Conservation (phyloP, 176 grass and related monocot genomes). For the Aechmea fasciata region DNA sequence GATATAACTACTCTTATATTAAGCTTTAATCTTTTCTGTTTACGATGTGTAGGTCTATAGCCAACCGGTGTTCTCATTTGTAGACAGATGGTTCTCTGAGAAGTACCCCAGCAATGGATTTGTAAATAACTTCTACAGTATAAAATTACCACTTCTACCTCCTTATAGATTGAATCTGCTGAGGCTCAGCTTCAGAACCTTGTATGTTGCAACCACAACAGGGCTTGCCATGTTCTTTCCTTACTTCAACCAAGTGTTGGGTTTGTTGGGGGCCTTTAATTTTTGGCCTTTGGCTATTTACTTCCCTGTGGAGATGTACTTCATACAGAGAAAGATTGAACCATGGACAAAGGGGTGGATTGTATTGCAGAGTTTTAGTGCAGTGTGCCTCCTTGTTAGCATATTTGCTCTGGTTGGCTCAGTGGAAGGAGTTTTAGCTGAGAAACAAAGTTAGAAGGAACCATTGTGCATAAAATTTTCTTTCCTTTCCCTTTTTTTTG, state of each 20-base stretch:
- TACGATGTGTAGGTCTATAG: conserved; percentile 43
- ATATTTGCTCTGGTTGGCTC: conserved; percentile 64
- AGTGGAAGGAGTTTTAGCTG: conserved; percentile 44
- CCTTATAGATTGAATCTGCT: conserved; percentile 42
- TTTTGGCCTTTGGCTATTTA: conserved; percentile 82
- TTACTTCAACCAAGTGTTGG: conserved; percentile 81
- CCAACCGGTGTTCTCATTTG: conserved; percentile 63
- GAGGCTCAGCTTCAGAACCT: conserved; percentile 50
- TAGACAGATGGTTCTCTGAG: conserved; percentile 37
- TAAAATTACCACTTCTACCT: conserved; percentile 31
- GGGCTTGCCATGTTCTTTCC: conserved; percentile 46
- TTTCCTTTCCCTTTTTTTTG: neutral
- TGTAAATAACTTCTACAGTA: conserved; percentile 54
- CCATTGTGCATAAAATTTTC: neutral
- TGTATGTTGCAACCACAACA: conserved; percentile 57
- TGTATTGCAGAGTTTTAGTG: conserved; percentile 51
- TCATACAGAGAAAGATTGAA: conserved; percentile 46
- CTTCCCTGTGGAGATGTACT: conserved; percentile 91
- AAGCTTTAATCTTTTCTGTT: neutral
- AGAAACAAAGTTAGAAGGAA: conserved; percentile 35
- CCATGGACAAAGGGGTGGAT: conserved; percentile 46
- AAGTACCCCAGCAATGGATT: conserved; percentile 36
- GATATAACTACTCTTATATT: neutral
- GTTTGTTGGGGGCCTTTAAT: conserved; percentile 46
- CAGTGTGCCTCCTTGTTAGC: conserved; percentile 42